A percentile compares a stretch with the other conserved stretches of the same genome.
Evolutionary conservation across 2,329 filamentous ascomycete species (phyloP).

Genomic region (Coniochaeta sp.): DNA sequence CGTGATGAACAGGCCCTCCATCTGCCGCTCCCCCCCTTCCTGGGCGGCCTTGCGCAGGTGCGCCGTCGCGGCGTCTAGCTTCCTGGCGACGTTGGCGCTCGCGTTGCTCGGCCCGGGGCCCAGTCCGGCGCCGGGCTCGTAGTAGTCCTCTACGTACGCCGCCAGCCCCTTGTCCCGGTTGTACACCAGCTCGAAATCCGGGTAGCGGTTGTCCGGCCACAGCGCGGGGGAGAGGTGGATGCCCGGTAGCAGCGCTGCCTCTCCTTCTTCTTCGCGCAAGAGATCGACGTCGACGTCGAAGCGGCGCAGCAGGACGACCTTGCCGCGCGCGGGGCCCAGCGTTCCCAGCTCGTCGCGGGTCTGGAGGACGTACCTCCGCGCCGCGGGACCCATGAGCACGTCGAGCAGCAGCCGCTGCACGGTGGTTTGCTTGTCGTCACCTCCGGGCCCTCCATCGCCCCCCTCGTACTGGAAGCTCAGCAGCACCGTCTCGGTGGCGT

Average conservation of each 20-base stretch:
- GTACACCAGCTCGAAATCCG: slow-evolving; percentile 32
- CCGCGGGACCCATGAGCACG: slow-evolving; percentile 27
- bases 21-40: neutral
- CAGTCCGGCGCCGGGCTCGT: slow-evolving; percentile 27
- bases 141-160: slow-evolving; percentile 43
- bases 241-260: slow-evolving; percentile 28
- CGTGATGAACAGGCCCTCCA: slow-evolving; percentile 37
- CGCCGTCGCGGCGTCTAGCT: slow-evolving; percentile 32
- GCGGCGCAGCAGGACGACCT: slow-evolving; percentile 33
- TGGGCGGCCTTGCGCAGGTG: slow-evolving; percentile 33
- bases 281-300: slow-evolving; percentile 38
- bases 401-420: slow-evolving; percentile 30
- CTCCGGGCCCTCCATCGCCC: slow-evolving; percentile 22
- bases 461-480: slow-evolving; percentile 40
- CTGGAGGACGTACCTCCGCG: slow-evolving; percentile 34
- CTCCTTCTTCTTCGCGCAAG: no score
- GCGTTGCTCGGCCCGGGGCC: slow-evolving; percentile 20
- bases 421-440: slow-evolving; percentile 23
- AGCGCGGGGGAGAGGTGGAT: slow-evolving; percentile 34
- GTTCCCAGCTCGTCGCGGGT: slow-evolving; percentile 41
- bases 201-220: slow-evolving; percentile 36
- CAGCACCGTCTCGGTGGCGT: slow-evolving; percentile 36
- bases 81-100: slow-evolving; percentile 31
- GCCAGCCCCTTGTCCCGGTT: slow-evolving; percentile 26
- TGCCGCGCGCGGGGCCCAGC: slow-evolving; percentile 35